Evolutionary conservation across 192 early-diverging fungal species (phyloP), one percentile per base, ranked within the genome.

Genomic region (Coemansia sp.): DNA sequence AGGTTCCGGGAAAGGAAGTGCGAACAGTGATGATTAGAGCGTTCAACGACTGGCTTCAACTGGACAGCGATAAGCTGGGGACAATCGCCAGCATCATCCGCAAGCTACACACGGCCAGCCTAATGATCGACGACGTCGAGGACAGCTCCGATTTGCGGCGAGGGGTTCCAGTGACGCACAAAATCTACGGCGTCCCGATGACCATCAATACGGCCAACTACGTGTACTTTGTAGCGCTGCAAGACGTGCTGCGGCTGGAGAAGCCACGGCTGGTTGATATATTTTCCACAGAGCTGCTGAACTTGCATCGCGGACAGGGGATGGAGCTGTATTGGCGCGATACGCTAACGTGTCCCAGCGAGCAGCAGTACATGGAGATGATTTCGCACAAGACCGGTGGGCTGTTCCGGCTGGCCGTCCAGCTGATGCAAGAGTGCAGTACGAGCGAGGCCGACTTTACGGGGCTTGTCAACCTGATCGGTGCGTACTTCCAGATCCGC

Each of bases 301-400:
- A 92, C 59, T 71, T 98, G 59, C 97, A 99, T 70, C 83, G 88
- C 19, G 97, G 97, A 5, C 97, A 99, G 83, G 97, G 97, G 15
- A 93, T 96, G 92, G 97, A 99, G 56, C 79, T 99, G 20, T 93
- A 93, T 59, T 99, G 95, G 93, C 84, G 97, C 35, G 97, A 99
- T 50, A 90, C 86, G 23, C 68, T 89, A 49, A 91, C 86, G 3
- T 98, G 96, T 81, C 97, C 97, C 0, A 89, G 88, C 15, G 95
- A 99, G 72, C 86, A 89, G 14, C 90, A 97, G 63, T 99, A 94
- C 64, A 70, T 99, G 67, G 84, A 91, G 42, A 99, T 99, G 96
- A 92, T 99, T 13, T 81, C 85, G 48, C 93, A 99, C 76, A 99
- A 99, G 83, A 99, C 97, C 4, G 95, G 96, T 34, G 97, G 96